Percentiles rank a stretch among this genome's conserved stretches.
phyloP scores from a whole-genome alignment of 495 filamentous ascomycete genomes.

The Lasiosphaeria hispida region DNA sequence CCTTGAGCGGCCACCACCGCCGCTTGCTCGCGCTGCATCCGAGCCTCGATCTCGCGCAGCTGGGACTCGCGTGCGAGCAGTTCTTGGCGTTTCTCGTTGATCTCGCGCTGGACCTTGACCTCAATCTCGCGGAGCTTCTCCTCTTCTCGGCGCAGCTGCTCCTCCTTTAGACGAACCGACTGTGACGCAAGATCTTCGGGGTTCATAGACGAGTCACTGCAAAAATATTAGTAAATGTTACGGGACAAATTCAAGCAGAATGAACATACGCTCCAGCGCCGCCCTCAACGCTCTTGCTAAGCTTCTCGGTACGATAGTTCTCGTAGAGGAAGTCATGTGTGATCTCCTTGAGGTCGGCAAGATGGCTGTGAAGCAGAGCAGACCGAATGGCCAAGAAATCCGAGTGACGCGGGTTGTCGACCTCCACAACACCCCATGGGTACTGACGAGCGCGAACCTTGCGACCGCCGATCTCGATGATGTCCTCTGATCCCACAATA shows the following conservation, averaged over 20 bases:
- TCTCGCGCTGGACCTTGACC: constrained; percentile 97
- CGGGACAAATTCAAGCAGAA: constrained; percentile 4
- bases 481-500: constrained; percentile 94
- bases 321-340: constrained; percentile 99
- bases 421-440: constrained; percentile 97
- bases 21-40: constrained; percentile 57
- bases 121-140: constrained; percentile 99
- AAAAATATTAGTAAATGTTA: constrained; percentile 32
- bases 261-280: constrained; percentile 72
- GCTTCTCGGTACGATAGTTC: constrained; percentile 99
- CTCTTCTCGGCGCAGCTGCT: constrained; percentile 96
- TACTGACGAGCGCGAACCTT: constrained; percentile 94
- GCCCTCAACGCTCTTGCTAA: constrained; percentile 97
- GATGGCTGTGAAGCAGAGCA: constrained; percentile 92
- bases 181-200: constrained; percentile 95
- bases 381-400: constrained; percentile 98
- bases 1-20: constrained; percentile 31
- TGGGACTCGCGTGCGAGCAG: constrained; percentile 96
- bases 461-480: constrained; percentile 88
- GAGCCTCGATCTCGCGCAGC: constrained; percentile 82
- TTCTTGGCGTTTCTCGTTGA: constrained; percentile 99
- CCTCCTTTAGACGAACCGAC: constrained; percentile 97
- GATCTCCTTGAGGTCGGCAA: constrained; percentile 98
- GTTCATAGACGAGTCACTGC: constrained; percentile 84
- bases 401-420: constrained; percentile 97